Evolutionary conservation across 2,329 filamentous ascomycete genomes (phyloP).

Genomic region (Colletotrichum liriopes): DNA sequence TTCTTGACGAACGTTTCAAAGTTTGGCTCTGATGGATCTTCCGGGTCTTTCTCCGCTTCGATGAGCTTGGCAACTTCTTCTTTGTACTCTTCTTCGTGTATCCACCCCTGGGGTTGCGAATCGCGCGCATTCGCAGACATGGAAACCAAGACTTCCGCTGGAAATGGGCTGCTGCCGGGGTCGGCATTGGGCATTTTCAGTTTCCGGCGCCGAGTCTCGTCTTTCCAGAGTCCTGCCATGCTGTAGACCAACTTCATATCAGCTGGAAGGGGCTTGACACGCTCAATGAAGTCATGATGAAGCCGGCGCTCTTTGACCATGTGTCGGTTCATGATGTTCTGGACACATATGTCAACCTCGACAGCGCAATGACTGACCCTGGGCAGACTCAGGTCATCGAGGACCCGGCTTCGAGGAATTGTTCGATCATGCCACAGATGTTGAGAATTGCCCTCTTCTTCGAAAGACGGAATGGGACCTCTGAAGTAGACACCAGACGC

Average conservation of each 20-base stretch:
- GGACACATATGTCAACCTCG: constrained; percentile 90
- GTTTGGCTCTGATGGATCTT: constrained; percentile 59
- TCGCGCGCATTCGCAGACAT: constrained; percentile 89
- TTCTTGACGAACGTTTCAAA: constrained; percentile 79
- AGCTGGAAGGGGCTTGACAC: constrained; percentile 71
- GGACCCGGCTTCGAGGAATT: constrained; percentile 72
- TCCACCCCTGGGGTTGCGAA: constrained; percentile 84
- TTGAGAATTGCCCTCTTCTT: constrained; percentile 70
- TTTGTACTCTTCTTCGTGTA: constrained; percentile 89
- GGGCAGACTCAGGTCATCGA: constrained; percentile 76
- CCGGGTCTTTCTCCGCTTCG: constrained; percentile 71
- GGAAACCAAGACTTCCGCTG: constrained; percentile 84
- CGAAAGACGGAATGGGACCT: constrained; percentile 79
- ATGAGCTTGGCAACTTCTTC: constrained; percentile 76
- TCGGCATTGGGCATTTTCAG: constrained; percentile 76
- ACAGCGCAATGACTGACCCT: constrained; percentile 90
- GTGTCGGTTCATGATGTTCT: constrained; percentile 87
- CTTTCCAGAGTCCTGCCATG: constrained; percentile 93
- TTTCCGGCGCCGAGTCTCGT: constrained; percentile 87
- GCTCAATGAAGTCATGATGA: constrained; percentile 90
- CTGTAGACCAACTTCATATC: constrained; percentile 91
- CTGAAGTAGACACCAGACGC: constrained; percentile 81
- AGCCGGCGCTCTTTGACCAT: constrained; percentile 83
- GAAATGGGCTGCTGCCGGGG: constrained; percentile 82
- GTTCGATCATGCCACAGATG: constrained; percentile 88